Base-by-base conservation (phyloP, 2,329 filamentous ascomycete genomes). In the Akanthomyces muscarius region DNA sequence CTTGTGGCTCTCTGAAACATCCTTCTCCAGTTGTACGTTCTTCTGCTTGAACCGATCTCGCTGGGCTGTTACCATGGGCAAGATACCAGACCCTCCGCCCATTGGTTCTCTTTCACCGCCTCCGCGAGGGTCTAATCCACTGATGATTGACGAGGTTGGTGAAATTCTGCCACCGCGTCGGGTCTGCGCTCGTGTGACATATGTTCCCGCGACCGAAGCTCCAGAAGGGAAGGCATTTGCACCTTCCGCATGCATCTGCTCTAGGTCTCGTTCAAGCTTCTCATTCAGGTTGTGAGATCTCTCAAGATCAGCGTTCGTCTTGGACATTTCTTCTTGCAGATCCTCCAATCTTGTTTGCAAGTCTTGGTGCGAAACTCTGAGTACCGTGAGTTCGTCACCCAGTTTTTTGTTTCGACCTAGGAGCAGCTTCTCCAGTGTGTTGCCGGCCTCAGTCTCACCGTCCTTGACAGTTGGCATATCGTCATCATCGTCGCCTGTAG, bases 31-130 rank as follows among this genome's bases (percentile, higher is more conserved):
- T 73, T 99, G 90, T 0, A 87, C 80, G 68, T 97, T 98, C 72
- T 93, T 91, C 80, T 96, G 92, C 82, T 97, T 98, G 85, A 98
- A 99, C 58, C 95, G 91, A 77, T 99, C 95, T 65, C 95, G 89
- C 77, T 99, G 96, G 1, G 96, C 95, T 41, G 95, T 97, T 59
- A 99, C 90, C 96, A 99, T 99, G 41, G 95, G 96, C 28, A 99
- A 80, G 67, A 99, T 97, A 14, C 93, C 92, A 0, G 91, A 91
- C 2, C 91, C 91, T 61, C 90, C 83, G 38, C 89, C 90, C 62
- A 89, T 83, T 10, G 88, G 81, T 53, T 92, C 90, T 18, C 82
- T 78, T 45, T 81, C 76, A 10, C 76, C 73, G 54, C 69, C 66
- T 18, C 64, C 80, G 50, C 86, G 83, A 25, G 90, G 88, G 71